Percentiles rank a stretch among this genome's conserved stretches.
Conservation (phyloP, 352 stramenopile species). For the Saprolegnia parasitica region DNA sequence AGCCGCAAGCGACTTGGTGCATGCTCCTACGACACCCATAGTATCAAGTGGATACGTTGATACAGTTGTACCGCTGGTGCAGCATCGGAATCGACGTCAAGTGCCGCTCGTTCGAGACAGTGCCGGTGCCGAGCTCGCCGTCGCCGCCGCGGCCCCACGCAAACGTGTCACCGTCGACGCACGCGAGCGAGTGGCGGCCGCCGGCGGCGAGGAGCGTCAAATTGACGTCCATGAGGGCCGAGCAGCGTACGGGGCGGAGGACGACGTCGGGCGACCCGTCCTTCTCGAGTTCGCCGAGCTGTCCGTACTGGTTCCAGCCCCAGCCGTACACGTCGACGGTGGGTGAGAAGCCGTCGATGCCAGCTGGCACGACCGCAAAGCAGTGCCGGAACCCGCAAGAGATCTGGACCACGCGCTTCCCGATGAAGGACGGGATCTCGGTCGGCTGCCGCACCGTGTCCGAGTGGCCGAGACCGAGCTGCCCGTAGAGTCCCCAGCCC, state of each 20-base stretch:
- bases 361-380: slow-evolving; percentile 34
- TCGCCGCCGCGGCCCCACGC: slow-evolving; percentile 41
- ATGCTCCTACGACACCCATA: not conserved
- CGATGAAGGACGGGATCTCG: slow-evolving; percentile 32
- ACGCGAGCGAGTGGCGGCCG: slow-evolving; percentile 39
- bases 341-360: slow-evolving; percentile 18
- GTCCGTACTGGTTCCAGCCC: slow-evolving; percentile 44
- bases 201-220: slow-evolving; percentile 34
- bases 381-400: slow-evolving; percentile 39
- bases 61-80: slow-evolving; percentile 3
- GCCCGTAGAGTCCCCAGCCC: slow-evolving; percentile 45
- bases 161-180: slow-evolving; percentile 34
- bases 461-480: slow-evolving; percentile 37
- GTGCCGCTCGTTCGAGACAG: slow-evolving; percentile 30
- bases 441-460: slow-evolving; percentile 32
- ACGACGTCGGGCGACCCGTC: slow-evolving; percentile 2
- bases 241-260: slow-evolving; percentile 2
- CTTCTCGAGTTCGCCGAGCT: slow-evolving; percentile 33
- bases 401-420: slow-evolving; percentile 35
- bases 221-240: slow-evolving; percentile 29
- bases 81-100: slow-evolving; percentile 23
- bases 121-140: slow-evolving; percentile 38
- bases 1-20: slow-evolving; percentile 34
- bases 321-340: slow-evolving; percentile 38
- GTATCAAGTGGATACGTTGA: not conserved